Percentiles rank a stretch among this genome's conserved stretches.
Conservation (phyloP, 192 early-diverging fungal species). For the Coemansia sp. region DNA sequence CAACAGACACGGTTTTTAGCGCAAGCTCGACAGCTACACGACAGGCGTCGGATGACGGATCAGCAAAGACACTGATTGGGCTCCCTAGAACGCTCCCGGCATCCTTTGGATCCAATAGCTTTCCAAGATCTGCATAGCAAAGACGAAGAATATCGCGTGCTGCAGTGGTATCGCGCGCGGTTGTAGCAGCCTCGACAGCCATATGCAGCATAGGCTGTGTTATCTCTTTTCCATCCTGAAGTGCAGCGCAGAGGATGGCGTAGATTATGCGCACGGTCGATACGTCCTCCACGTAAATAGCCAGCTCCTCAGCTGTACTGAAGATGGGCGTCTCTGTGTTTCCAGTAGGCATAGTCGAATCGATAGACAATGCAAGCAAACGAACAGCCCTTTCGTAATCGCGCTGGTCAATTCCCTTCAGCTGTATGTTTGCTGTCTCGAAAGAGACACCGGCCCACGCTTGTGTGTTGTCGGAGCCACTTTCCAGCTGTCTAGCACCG, state of each 20-base stretch:
- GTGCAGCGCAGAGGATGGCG: constrained; percentile 25
- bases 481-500: not conserved
- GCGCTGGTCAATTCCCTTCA: not conserved
- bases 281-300: constrained; percentile 13
- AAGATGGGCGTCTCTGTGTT: constrained; percentile 12
- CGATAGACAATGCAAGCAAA: constrained; percentile 8
- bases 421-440: not conserved
- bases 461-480: not conserved
- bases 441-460: not conserved
- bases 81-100: not conserved
- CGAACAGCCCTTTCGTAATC: constrained; percentile 23
- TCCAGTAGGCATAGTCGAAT: constrained; percentile 6
- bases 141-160: constrained; percentile 35
- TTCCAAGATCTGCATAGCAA: constrained; percentile 23
- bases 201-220: constrained; percentile 4
- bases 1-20: constrained; percentile 21
- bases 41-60: constrained; percentile 3
- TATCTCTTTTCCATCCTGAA: constrained; percentile 13
- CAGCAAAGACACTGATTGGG: not conserved
- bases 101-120: constrained; percentile 23
- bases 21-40: constrained; percentile 12
- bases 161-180: constrained; percentile 20
- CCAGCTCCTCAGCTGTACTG: constrained; percentile 8
- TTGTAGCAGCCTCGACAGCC: constrained; percentile 18
- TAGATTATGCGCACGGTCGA: constrained; percentile 20